Conservation (phyloP, 2,329 filamentous ascomycete species). For the Parafenestella ontariensis region DNA sequence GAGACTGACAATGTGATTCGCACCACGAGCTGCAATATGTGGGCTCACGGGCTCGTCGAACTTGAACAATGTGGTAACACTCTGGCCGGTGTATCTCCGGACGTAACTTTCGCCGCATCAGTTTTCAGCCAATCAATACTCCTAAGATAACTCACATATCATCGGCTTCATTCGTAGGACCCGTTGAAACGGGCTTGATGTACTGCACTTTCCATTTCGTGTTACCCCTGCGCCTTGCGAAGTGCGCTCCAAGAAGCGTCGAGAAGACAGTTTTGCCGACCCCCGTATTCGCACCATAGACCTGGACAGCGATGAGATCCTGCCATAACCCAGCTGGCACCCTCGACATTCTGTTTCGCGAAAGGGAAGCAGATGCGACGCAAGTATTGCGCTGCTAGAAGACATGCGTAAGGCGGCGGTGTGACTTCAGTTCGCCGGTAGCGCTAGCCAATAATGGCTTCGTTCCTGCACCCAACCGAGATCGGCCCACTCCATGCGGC, state of each 20-base stretch:
- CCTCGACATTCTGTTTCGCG: constrained; percentile 46
- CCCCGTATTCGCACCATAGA: constrained; percentile 84
- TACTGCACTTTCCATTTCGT: constrained; percentile 62
- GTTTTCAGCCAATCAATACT: neutral
- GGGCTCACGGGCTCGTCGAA: constrained; percentile 79
- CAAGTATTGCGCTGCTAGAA: constrained; percentile 4
- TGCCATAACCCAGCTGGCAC: constrained; percentile 71
- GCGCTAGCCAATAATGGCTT: constrained; percentile 1
- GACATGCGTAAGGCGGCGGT: neutral
- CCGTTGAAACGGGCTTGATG: constrained; percentile 84
- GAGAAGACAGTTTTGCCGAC: constrained; percentile 86
- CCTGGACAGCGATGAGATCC: constrained; percentile 71
- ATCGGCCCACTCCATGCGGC: constrained; percentile 10
- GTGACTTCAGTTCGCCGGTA: neutral
- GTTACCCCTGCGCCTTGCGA: constrained; percentile 16
- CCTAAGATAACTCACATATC: constrained; percentile 59
- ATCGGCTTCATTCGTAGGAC: constrained; percentile 72
- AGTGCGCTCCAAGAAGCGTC: constrained; percentile 72
- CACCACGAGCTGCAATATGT: constrained; percentile 69
- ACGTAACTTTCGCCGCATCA: constrained; percentile 63
- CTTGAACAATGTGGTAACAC: constrained; percentile 70
- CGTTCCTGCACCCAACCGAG: constrained; percentile 12
- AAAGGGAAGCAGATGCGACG: neutral
- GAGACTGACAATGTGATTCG: constrained; percentile 25
- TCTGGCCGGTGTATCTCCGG: constrained; percentile 61